Percentiles rank a stretch among this genome's conserved stretches.
Conservation (phyloP, 768 basidiomycete genomes). For the Mycena latifolia region DNA sequence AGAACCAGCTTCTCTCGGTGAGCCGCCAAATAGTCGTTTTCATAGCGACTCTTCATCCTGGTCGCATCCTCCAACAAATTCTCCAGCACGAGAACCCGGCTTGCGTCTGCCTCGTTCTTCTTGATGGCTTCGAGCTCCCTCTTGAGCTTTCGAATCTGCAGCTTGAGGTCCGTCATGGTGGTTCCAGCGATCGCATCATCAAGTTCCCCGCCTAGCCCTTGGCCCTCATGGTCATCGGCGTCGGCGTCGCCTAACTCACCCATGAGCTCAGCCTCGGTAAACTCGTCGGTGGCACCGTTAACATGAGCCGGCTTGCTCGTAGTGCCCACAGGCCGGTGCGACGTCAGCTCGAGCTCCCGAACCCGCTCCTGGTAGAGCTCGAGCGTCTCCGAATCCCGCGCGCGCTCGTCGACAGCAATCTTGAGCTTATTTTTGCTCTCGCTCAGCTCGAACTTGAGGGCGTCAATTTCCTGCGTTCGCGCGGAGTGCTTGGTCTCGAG, state of each 20-base stretch:
- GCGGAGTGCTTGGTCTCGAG: constrained; percentile 79
- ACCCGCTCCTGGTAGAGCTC: constrained; percentile 93
- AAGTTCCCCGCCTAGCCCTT: constrained; percentile 87
- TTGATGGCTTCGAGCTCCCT: constrained; percentile 82
- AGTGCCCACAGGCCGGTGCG: constrained; percentile 58
- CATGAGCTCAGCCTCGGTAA: constrained; percentile 61
- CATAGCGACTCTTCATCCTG: constrained; percentile 90
- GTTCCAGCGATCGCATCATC: constrained; percentile 87
- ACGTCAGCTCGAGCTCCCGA: constrained; percentile 84
- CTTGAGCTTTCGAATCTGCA: constrained; percentile 85
- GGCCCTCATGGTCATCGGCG: constrained; percentile 56
- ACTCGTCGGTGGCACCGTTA: constrained; percentile 41
- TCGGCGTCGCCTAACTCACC: constrained; percentile 47
- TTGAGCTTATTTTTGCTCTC: constrained; percentile 78
- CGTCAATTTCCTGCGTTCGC: constrained; percentile 78
- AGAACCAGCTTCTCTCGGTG: constrained; percentile 87
- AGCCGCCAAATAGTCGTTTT: constrained; percentile 86
- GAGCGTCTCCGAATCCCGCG: constrained; percentile 85
- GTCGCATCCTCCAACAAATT: constrained; percentile 93
- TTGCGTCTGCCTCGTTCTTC: constrained; percentile 82
- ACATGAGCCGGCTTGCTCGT: constrained; percentile 43
- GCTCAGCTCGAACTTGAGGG: constrained; percentile 81
- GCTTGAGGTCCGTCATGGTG: constrained; percentile 92
- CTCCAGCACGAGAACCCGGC: constrained; percentile 86
- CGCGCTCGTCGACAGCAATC: constrained; percentile 75